Base-by-base conservation (phyloP, 352 stramenopile species). In the Phytophthora sp. region DNA sequence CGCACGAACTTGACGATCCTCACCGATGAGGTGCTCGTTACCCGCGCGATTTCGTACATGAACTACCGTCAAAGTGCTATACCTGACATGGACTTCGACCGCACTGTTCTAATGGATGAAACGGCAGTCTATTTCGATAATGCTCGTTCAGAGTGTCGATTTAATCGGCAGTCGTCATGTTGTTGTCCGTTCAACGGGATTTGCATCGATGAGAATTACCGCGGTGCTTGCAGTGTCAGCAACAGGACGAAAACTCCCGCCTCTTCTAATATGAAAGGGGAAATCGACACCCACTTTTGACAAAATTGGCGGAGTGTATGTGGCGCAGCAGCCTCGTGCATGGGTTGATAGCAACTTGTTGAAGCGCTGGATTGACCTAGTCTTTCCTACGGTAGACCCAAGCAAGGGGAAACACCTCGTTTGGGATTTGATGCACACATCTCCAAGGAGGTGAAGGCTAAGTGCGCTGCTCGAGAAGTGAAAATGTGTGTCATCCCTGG, bases 41-140 rank as follows among this genome's bases (percentile, higher is more conserved):
- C 41, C 11, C 55, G 56, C 10, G 61, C 57, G 3, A 37, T 65
- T 7, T 35, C 6, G 7, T 75, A 57, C 21, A 50, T 56, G 23
- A 2, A 8, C 5, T 67, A 62, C 27, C 52, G 67, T 24, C 4
- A 13, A 21, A 46, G 10, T 12, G 37, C 48, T 1, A 17, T 43
- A 9, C n/a, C 34, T 35, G 31, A 15, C 12, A 42, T 76, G 20
- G 46, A 66, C 28, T 52, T 52, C 4, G 18, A 49, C 13, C 31
- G 42, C 34, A 72, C 59, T 2, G 32, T 72, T 8, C 35, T 72
- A 30, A 69, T 75, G 60, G 46, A 68, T 44, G 60, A 66, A 39
- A 72, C 55, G 9, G 66, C 65, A 0, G 69, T 77, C 0, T 72
- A 66, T 17, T 75, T 78, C 41, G 54, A 76, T 53, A 54, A 66